Evolutionary conservation across 176 grass and related monocot genomes (phyloP), one percentile per base, ranked within the genome.

Genomic region (Rhynchospora breviuscula): DNA sequence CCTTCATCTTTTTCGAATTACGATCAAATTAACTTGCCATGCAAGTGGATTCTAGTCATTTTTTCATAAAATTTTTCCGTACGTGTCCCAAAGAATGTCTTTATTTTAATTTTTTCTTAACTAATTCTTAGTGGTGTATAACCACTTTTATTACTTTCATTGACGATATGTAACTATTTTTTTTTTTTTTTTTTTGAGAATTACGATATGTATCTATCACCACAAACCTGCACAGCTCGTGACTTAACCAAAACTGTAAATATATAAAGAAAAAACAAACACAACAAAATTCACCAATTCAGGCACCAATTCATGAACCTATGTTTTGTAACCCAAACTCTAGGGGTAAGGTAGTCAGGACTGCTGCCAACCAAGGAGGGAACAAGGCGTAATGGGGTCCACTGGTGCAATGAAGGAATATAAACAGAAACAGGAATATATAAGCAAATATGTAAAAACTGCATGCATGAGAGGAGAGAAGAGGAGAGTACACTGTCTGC

Each of bases 331-430:
- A 14, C 61, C 33, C 46, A 17, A 82, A 2, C 59, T 19, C 61
- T 31, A 67, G 62, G 60, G 33, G 1, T 43, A 52, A 40, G 35
- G 5, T 19, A 52, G 79, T 82, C 80, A 82, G 59, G 14, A 51
- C 3, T 82, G 80, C 3, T 82, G 80, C 48, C 80, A 19, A 29
- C 62, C 61, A 67, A 82, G 17, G 45, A 82, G 60, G 80, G 62
- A 68, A 82, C 80, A 82, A 44, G 9, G 23, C 44, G 18, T 21
- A 17, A 21, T 82, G 62, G 62, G 58, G 18, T 21, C 80, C 60
- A 82, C 13, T 14, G 25, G 9, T 29, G 14, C 15, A 12, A 69
- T 69, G 33, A 3, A 66, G 60, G 44, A 82, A 82, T 67, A 82
- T 75, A 67, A 52, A 35, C 45, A 25, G 80, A 48, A 13, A 56